Conservation (phyloP, 352 stramenopile genomes). For the Phytopythium vexans region DNA sequence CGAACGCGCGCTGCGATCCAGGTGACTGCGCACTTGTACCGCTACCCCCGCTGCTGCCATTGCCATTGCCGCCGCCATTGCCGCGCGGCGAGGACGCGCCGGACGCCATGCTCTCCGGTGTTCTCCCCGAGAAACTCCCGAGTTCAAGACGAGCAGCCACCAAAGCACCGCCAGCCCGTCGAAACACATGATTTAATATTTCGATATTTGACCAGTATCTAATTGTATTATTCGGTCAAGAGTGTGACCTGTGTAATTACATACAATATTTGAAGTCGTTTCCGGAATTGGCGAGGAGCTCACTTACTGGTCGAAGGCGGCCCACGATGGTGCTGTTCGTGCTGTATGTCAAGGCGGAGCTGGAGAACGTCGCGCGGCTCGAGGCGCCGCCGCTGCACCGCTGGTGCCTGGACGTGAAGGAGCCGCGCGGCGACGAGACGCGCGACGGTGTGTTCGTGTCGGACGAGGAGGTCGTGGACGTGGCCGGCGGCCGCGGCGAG, state of each 20-base stretch:
- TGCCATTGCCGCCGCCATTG: neutral
- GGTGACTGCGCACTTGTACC: conserved; percentile 2
- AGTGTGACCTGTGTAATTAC: neutral
- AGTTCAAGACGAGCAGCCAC: too few relatives aligned
- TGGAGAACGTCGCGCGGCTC: conserved; percentile 84
- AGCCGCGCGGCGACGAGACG: conserved; percentile 71
- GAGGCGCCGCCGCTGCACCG: conserved; percentile 60
- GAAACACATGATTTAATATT: too few relatives aligned
- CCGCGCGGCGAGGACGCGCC: neutral
- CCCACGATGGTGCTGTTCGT: conserved; percentile 76
- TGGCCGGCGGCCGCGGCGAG: conserved; percentile 67
- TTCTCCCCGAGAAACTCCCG: too few relatives aligned
- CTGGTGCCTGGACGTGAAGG: conserved; percentile 86
- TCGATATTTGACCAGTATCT: too few relatives aligned
- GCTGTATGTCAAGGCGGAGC: conserved; percentile 84
- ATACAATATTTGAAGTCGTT: neutral
- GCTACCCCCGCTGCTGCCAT: conserved; percentile 5
- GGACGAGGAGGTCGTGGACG: conserved; percentile 71
- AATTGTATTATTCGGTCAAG: too few relatives aligned
- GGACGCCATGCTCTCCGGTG: too few relatives aligned
- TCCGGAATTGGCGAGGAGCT: neutral
- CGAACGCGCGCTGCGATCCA: too few relatives aligned
- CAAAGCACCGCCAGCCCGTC: too few relatives aligned
- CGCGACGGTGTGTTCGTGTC: conserved; percentile 79
- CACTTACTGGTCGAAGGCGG: conserved; percentile 1